Evolutionary conservation across 371 early-diverging fungal species (phyloP).

Genomic region (Polyrhizophydium stewartii): DNA sequence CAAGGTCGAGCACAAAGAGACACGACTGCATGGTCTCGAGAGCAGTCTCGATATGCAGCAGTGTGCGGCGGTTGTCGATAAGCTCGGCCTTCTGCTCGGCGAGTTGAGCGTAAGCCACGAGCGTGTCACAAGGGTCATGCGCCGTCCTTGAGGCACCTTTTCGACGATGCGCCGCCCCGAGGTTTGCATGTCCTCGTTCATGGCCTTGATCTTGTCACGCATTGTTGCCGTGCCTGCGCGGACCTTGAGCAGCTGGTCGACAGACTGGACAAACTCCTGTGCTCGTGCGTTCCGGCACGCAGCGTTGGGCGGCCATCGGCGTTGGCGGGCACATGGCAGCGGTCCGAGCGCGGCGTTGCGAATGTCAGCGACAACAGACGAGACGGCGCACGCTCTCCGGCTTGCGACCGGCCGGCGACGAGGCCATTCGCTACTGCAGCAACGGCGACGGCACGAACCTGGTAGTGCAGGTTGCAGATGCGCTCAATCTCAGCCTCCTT

Average conservation of each 20-base stretch:
- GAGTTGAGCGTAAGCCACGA: too few relatives aligned
- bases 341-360: too few relatives aligned
- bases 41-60: constrained; percentile 84
- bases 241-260: constrained; percentile 92
- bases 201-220: constrained; percentile 74
- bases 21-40: constrained; percentile 80
- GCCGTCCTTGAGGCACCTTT: constrained; percentile 53
- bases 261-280: constrained; percentile 92
- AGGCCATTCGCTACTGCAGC: background rate
- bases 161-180: constrained; percentile 73
- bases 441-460: constrained; percentile 42
- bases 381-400: too few relatives aligned
- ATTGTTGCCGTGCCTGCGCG: constrained; percentile 80
- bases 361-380: too few relatives aligned
- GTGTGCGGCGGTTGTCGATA: constrained; percentile 73
- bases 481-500: constrained; percentile 97
- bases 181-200: constrained; percentile 79
- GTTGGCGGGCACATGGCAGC: too few relatives aligned
- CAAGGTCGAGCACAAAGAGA: constrained; percentile 81
- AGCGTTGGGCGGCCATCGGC: constrained; percentile 2
- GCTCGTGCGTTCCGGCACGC: background rate
- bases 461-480: constrained; percentile 94
- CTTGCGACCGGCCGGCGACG: background rate
- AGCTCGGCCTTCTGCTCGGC: constrained; percentile 93
- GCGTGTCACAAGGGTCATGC: too few relatives aligned